A percentile compares a stretch with the other conserved stretches of the same genome.
Conservation (phyloP, 176 grass and related monocot species). For the Miscanthus lutarioriparius region DNA sequence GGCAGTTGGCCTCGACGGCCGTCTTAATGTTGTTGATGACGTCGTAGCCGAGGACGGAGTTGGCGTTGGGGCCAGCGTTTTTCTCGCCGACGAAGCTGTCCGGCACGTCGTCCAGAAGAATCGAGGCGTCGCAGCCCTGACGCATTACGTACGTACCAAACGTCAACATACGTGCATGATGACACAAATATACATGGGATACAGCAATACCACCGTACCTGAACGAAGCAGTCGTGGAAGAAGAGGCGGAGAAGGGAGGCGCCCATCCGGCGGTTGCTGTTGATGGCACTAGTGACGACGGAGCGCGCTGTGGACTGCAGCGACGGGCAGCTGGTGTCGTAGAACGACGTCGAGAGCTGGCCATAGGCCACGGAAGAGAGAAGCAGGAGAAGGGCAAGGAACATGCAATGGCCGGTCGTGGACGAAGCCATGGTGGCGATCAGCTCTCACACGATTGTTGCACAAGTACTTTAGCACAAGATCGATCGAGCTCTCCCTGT, state of each 20-base stretch:
- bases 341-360: constrained; percentile 56
- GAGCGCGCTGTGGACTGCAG: constrained; percentile 33
- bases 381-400: constrained; percentile 31
- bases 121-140: background rate
- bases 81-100: background rate
- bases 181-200: too few relatives aligned
- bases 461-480: too few relatives aligned
- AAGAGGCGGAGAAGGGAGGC: constrained; percentile 75
- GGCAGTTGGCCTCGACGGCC: constrained; percentile 33
- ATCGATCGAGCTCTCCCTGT: too few relatives aligned
- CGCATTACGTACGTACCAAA: too few relatives aligned
- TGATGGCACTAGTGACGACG: constrained; percentile 32
- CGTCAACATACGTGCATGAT: too few relatives aligned
- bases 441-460: too few relatives aligned
- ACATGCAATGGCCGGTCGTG: constrained; percentile 1
- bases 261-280: constrained; percentile 48
- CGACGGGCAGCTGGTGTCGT: constrained; percentile 41
- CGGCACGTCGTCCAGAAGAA: background rate
- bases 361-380: background rate
- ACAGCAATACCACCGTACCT: too few relatives aligned
- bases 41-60: background rate
- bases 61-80: background rate
- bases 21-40: background rate
- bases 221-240: constrained; percentile 51
- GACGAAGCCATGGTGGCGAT: background rate